Base-by-base conservation (phyloP, 768 basidiomycete species). In the Mycena crocata region DNA sequence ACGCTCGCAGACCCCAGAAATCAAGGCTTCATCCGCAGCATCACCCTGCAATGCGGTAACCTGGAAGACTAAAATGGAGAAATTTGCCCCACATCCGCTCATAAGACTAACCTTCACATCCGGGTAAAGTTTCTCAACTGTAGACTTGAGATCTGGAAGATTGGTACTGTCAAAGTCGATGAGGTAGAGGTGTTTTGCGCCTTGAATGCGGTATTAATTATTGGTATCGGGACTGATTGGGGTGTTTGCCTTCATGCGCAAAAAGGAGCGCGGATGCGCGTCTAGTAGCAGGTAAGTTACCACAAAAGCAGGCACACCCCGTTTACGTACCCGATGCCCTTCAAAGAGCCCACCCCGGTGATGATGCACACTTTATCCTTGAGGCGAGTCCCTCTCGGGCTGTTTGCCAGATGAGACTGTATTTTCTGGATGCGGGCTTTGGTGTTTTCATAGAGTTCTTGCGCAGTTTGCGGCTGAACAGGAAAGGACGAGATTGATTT, bases 271-370 rank as follows among this genome's bases (percentile, higher is more conserved):
- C 86, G 8, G 90, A 75, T 17, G 93, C 92, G 64, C 92, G 90
- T 48, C 93, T 94, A 62, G 56, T 35, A 57, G 15, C 46, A 39
- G 49, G 58, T 62, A 24, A 57, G 40, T 46, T 39, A 65, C 69
- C 26, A 61, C 37, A 48, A 39, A 10, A 55, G 30, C 48, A 58
- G 57, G 59, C 40, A 56, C 55, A 31, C 3, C 14, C 23, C 42
- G 50, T 40, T 50, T 28, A 62, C 87, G 70, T 79, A 96, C 91
- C 96, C 96, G 66, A 98, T 98, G 21, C 96, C 96, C 75, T 91
- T 90, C 70, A 92, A 74, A 23, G 94, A 95, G 32, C 93, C 92
- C 32, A 91, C 94, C 21, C 96, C 96, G 0, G 96, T 97, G 71
- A 97, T 86, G 61, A 97, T 84, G 72, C 91, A 93, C 28, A 96